Evolutionary conservation across 192 early-diverging fungal species (phyloP).

Genomic region (Allomyces macrogynus): DNA sequence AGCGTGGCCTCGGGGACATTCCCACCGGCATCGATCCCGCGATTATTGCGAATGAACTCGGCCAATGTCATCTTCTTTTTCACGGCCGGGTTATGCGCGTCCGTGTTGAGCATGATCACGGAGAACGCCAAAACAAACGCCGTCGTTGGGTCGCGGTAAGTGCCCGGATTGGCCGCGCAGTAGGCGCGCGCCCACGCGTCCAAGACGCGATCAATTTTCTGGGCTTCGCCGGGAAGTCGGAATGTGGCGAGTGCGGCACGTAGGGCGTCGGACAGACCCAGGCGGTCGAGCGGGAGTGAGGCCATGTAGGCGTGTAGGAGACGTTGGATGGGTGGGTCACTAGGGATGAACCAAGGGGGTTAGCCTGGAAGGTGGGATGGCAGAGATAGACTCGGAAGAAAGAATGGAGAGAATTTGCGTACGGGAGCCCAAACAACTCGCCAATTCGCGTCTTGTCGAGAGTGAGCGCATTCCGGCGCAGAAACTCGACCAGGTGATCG

Average conservation of each 20-base stretch:
- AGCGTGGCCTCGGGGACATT: conserved; percentile 48
- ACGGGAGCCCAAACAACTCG: neutral
- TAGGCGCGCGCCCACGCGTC: conserved; percentile 87
- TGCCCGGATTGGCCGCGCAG: conserved; percentile 55
- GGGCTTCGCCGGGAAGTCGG: conserved; percentile 77
- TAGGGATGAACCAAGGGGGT: conserved; percentile 2
- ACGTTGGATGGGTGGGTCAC: conserved; percentile 66
- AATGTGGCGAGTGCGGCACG: conserved; percentile 71
- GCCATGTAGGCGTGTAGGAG: conserved; percentile 94
- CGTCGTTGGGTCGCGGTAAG: conserved; percentile 78
- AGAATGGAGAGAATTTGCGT: neutral
- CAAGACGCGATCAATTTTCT: conserved; percentile 95
- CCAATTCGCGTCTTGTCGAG: neutral
- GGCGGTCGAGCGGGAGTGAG: conserved; percentile 51
- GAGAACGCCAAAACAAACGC: conserved; percentile 84
- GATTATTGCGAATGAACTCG: conserved; percentile 80
- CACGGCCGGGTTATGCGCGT: conserved; percentile 70
- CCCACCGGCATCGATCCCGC: conserved; percentile 70
- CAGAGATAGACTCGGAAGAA: neutral
- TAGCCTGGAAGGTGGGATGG: neutral
- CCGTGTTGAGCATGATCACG: conserved; percentile 84
- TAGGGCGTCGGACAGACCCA: conserved; percentile 59
- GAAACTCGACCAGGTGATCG: neutral
- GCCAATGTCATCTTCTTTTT: conserved; percentile 62
- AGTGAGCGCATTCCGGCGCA: neutral